phyloP scores from a whole-genome alignment of 768 basidiomycete genomes.

The Termitomyces sp. region DNA sequence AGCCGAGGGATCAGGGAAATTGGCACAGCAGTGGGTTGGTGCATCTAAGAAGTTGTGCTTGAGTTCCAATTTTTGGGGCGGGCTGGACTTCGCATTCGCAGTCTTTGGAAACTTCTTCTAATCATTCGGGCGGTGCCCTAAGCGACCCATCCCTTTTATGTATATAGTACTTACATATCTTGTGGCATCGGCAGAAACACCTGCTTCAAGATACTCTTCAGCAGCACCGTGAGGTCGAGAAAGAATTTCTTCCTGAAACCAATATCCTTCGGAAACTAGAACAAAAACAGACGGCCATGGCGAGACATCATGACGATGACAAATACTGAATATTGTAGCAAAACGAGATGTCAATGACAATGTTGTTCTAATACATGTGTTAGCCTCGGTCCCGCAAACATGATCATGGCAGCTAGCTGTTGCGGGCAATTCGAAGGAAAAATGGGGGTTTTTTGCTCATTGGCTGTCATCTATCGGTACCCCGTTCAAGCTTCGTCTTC shows the following conservation, averaged over 20 bases:
- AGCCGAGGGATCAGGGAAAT: slow-evolving; percentile 15
- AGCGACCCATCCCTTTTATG: neutral
- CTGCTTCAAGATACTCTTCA: neutral
- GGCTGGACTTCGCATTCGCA: neutral
- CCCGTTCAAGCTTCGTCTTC: neutral
- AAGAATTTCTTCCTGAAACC: neutral
- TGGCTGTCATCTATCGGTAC: neutral
- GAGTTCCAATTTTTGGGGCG: neutral
- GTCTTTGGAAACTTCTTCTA: neutral
- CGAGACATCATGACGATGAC: neutral
- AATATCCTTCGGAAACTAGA: neutral
- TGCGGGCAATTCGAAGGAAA: neutral
- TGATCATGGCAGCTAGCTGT: neutral
- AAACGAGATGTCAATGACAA: neutral
- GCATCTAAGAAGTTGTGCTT: slow-evolving; percentile 7
- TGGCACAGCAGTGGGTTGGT: slow-evolving; percentile 16
- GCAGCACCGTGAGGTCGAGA: too few species aligned
- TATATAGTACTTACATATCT: neutral
- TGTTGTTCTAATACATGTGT: neutral
- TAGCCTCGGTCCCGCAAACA: too few species aligned
- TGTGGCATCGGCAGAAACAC: neutral
- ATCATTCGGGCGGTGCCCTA: neutral
- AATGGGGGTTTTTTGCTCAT: too few species aligned
- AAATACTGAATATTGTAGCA: neutral
- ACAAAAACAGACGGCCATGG: neutral